Evolutionary conservation across 768 basidiomycete genomes (phyloP).

Genomic region (Suillus lakei): DNA sequence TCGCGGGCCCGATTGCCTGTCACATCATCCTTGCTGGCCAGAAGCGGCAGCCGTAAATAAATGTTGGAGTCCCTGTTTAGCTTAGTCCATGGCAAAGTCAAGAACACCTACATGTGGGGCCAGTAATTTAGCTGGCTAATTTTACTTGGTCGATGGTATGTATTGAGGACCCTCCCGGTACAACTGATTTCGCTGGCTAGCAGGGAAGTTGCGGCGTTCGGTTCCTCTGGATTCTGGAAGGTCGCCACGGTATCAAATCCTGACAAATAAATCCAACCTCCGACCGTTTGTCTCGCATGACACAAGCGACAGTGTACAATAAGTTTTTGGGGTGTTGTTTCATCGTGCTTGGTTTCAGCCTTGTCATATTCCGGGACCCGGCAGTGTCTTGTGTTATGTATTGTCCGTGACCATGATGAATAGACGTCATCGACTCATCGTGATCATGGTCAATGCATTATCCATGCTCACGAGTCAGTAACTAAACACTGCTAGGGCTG

Average conservation of each 20-base stretch:
- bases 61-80: background rate
- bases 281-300: background rate
- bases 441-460: background rate
- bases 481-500: background rate
- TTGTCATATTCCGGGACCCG: background rate
- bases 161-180: background rate
- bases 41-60: background rate
- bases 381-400: background rate
- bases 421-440: background rate
- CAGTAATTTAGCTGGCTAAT: background rate
- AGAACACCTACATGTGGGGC: background rate
- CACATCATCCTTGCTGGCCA: background rate
- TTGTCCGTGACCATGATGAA: background rate
- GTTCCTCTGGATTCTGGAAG: background rate
- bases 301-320: background rate
- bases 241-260: background rate
- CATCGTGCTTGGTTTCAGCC: background rate
- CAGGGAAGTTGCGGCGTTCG: background rate
- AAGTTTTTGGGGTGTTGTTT: background rate
- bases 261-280: background rate
- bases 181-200: background rate
- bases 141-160: background rate
- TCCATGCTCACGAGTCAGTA: background rate
- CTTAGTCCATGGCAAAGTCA: background rate
- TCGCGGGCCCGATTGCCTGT: background rate